Base-by-base conservation (phyloP, 176 grass and related monocot species). In the Hsuehochloa calcarea region DNA sequence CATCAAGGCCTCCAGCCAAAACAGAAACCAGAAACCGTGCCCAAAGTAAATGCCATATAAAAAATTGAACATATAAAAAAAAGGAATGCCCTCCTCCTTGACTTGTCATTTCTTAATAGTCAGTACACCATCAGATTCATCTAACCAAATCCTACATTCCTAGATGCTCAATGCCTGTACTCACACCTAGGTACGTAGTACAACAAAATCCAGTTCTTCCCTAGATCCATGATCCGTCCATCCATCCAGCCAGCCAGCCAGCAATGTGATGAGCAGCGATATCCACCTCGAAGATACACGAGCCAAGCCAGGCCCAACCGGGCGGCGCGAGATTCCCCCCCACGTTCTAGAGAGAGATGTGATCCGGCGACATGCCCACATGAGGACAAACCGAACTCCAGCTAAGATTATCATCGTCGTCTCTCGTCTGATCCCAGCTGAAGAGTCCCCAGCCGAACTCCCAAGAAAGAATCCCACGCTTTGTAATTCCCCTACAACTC, bases 351-450 rank as follows among this genome's bases (percentile, higher is more conserved):
- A 29, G 64, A 14, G 70, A 3, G 68, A 54, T 4, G 80, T 65
- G 80, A 72, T 66, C 62, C 16, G 29, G 81, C 58, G 68, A 80
- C 75, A 85, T 50, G 76, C 68, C 68, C 84, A 80, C 84, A 90
- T 82, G 71, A 88, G 82, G 92, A 90, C 92, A 92, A 94, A 81
- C 46, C 72, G 74, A 82, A 69, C 81, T 94, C 70, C 90, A 94
- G 85, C 81, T 88, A 90, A 84, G 80, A 89, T 65, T 65, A 87
- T 40, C 73, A 78, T 77, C 62, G 19, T 47, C 84, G 15, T 15
- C 51, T 16, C 64, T 39, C 80, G 5, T 75, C 69, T 70, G 49
- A 60, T 74, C 82, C 45, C 20, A 39, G 11, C 25, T 59, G 19
- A 43, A 38, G 31, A 2, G 31, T 34, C 31, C 82, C 45, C 20